phyloP scores from a whole-genome alignment of 805 yeast genomes.

The Dipodascopsis uninucleata region DNA sequence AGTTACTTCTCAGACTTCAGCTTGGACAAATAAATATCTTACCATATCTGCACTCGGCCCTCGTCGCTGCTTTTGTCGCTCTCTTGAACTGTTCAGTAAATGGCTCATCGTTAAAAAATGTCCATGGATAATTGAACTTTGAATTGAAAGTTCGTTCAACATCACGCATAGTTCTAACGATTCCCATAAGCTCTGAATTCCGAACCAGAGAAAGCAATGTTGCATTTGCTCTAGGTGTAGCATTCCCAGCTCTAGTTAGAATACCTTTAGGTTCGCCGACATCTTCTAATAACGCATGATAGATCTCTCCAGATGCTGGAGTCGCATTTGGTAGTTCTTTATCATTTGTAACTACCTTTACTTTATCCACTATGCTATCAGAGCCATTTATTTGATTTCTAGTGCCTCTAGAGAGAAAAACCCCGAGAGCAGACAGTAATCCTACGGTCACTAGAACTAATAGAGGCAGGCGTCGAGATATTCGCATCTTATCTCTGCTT shows the following conservation, averaged over 20 bases:
- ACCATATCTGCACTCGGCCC: constrained; percentile 47
- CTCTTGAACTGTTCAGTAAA: constrained; percentile 57
- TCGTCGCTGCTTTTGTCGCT: constrained; percentile 42
- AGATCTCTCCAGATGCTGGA: no score
- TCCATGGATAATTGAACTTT: constrained; percentile 76
- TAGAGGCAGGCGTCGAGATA: no score
- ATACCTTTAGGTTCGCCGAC: constrained; percentile 35
- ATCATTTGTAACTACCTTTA: no score
- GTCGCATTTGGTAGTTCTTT: no score
- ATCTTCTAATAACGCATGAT: constrained; percentile 20
- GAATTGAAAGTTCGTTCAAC: constrained; percentile 64
- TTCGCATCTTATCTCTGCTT: no score
- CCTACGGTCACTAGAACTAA: no score
- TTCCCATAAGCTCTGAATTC: constrained; percentile 52
- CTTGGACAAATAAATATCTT: constrained; percentile 6
- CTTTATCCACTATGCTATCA: no score
- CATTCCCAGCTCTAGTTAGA: constrained; percentile 24
- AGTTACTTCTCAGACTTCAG: constrained; percentile 34
- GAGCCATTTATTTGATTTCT: no score
- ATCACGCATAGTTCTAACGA: constrained; percentile 52
- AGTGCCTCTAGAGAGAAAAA: no score
- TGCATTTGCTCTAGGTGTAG: constrained; percentile 55
- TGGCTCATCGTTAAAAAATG: constrained; percentile 67
- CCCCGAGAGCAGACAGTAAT: no score
- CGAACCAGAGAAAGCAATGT: constrained; percentile 71